A percentile compares a stretch with the other conserved stretches of the same genome.
Conservation (phyloP, 2,329 filamentous ascomycete genomes). For the Phialophora chinensis region DNA sequence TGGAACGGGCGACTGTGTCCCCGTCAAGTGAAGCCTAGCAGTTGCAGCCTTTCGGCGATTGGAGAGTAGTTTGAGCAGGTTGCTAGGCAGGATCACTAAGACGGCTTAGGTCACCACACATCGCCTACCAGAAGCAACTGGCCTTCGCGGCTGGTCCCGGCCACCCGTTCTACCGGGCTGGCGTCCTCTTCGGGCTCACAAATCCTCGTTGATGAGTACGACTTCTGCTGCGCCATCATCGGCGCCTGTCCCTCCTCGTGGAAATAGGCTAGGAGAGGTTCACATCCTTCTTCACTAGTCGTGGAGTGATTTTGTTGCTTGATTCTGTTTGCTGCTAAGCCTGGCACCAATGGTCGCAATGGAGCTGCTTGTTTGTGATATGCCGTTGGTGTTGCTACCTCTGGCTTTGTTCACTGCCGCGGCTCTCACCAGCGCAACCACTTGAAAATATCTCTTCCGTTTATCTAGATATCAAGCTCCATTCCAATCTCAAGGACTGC, state of each 20-base stretch:
- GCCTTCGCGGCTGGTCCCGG: constrained; percentile 23
- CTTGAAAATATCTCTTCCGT: constrained; percentile 8
- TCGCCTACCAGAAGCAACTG: constrained; percentile 16
- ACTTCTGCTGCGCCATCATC: constrained; percentile 26
- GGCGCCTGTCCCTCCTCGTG: constrained; percentile 25
- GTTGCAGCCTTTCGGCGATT: constrained; percentile 10
- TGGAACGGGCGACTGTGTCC: constrained; percentile 18
- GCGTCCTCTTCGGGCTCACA: constrained; percentile 2
- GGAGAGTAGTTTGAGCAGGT: background rate
- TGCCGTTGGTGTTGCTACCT: constrained; percentile 24
- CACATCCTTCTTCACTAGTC: constrained; percentile 10
- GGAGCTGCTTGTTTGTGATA: constrained; percentile 26
- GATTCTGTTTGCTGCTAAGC: constrained; percentile 15
- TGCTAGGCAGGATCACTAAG: constrained; percentile 23
- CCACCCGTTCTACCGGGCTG: constrained; percentile 22
- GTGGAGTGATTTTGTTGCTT: constrained; percentile 32
- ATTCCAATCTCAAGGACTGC: constrained; percentile 10
- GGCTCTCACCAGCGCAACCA: constrained; percentile 12
- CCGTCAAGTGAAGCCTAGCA: constrained; percentile 1
- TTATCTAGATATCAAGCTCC: constrained; percentile 15
- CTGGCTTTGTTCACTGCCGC: constrained; percentile 15
- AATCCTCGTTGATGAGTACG: constrained; percentile 16
- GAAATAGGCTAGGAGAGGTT: constrained; percentile 17
- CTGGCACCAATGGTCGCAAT: constrained; percentile 26
- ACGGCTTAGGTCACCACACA: constrained; percentile 9